phyloP scores from a whole-genome alignment of 495 filamentous ascomycete species.

The Penicillium macrosclerotiorum region DNA sequence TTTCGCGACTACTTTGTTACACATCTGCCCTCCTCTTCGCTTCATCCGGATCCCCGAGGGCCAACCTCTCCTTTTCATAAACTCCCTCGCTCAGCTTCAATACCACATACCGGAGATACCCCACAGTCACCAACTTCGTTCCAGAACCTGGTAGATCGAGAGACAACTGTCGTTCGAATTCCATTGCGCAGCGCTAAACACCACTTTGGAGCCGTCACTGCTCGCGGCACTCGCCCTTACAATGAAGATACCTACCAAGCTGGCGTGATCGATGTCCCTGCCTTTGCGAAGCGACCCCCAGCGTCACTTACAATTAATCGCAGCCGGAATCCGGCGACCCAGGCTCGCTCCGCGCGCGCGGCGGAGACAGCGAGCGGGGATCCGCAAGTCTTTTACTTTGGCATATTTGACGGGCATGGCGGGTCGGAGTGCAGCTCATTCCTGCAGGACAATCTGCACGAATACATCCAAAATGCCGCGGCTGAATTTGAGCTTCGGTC shows the following conservation, averaged over 20 bases:
- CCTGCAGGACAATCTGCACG: conserved; percentile 77
- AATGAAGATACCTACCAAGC: conserved; percentile 97
- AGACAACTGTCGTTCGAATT: conserved; percentile 97
- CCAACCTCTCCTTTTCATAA: conserved; percentile 63
- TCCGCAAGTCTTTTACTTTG: conserved; percentile 96
- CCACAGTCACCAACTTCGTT: conserved; percentile 55
- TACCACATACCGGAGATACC: conserved; percentile 65
- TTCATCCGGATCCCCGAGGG: conserved; percentile 80
- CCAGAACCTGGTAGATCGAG: conserved; percentile 60
- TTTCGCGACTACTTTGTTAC: conserved; percentile 98
- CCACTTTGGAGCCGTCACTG: conserved; percentile 80
- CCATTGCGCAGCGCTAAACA: conserved; percentile 91
- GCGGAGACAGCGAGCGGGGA: conserved; percentile 79
- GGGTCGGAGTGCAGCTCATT: conserved; percentile 87
- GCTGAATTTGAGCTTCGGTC: conserved; percentile 70
- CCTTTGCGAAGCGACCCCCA: conserved; percentile 82
- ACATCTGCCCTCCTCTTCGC: conserved; percentile 86
- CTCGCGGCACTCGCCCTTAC: conserved; percentile 75
- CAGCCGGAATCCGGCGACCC: conserved; percentile 5
- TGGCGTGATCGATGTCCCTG: conserved; percentile 86
- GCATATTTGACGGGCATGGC: conserved; percentile 94
- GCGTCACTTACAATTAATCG: conserved; percentile 58
- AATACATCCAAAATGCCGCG: conserved; percentile 80
- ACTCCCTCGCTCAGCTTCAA: conserved; percentile 76
- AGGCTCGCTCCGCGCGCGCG: conserved; percentile 40